Evolutionary conservation across 805 yeast genomes (phyloP).

Genomic region (Yamadazyma tumulicola): DNA sequence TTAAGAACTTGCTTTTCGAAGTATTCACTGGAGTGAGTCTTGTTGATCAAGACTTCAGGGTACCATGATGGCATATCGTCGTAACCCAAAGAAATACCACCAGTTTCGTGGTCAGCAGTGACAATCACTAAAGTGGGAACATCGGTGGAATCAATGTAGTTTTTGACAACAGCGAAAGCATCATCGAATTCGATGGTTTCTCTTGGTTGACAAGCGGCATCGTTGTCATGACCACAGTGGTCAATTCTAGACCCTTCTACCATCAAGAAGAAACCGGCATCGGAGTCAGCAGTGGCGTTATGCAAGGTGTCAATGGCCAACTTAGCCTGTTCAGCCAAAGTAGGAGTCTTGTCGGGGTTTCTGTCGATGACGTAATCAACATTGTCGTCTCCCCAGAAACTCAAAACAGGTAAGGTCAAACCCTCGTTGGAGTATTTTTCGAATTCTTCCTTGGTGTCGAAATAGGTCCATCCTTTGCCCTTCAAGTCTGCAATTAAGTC

Average conservation of each 20-base stretch:
- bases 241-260: conserved; percentile 93
- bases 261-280: conserved; percentile 79
- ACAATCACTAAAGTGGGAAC: conserved; percentile 76
- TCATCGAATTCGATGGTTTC: conserved; percentile 86
- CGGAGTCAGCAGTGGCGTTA: conserved; percentile 66
- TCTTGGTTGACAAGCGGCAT: conserved; percentile 90
- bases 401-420: conserved; percentile 69
- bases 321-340: conserved; percentile 71
- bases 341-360: conserved; percentile 57
- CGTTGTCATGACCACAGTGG: conserved; percentile 93
- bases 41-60: conserved; percentile 69
- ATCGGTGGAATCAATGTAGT: conserved; percentile 64
- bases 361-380: conserved; percentile 87
- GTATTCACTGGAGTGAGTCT: conserved; percentile 75
- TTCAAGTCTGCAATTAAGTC: conserved; percentile 65
- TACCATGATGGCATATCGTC: conserved; percentile 47
- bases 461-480: conserved; percentile 60
- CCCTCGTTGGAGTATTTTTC: conserved; percentile 56
- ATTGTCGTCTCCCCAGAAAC: conserved; percentile 70
- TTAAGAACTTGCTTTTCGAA: conserved; percentile 34
- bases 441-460: conserved; percentile 54
- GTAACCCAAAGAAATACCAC: conserved; percentile 53
- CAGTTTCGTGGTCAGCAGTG: conserved; percentile 94
- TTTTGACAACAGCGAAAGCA: conserved; percentile 69
- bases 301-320: conserved; percentile 70